These are phyloP conservation scores for Biancaea sappan DNA, from an alignment of 306 rosid species.

Conservation along the genomic window DNA sequence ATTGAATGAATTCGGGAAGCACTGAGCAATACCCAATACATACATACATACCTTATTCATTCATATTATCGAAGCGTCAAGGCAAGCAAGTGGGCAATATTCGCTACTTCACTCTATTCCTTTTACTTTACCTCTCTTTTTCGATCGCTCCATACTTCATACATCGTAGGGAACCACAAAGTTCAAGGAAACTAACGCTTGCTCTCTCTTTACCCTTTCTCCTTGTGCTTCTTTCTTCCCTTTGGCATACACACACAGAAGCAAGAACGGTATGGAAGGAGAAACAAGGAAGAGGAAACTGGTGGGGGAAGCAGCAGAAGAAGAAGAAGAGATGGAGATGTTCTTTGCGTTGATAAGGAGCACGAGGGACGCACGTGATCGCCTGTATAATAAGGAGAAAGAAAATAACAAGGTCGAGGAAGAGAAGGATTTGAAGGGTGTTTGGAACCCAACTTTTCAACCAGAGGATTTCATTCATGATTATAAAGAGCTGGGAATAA, in stretches of 20 bases:
- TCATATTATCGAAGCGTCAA: background rate
- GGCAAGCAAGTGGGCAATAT: background rate
- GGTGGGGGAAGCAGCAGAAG: slow-evolving; percentile 37
- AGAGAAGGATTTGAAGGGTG: slow-evolving; percentile 20
- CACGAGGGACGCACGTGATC: slow-evolving; percentile 52
- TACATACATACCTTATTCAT: background rate
- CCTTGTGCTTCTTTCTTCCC: background rate
- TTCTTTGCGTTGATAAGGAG: slow-evolving; percentile 67
- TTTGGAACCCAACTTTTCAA: slow-evolving; percentile 69
- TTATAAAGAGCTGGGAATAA: background rate
- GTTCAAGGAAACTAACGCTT: background rate
- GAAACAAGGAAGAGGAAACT: slow-evolving; percentile 57
- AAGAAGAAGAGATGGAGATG: slow-evolving; percentile 56
- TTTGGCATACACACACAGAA: background rate
- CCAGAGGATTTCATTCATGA: slow-evolving; percentile 63
- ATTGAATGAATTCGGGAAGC: background rate
- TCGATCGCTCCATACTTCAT: background rate
- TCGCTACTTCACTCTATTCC: background rate
- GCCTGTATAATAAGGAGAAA: slow-evolving; percentile 25
- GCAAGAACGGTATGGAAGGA: slow-evolving; percentile 45
- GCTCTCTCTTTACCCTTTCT: background rate
- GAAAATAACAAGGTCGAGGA: slow-evolving; percentile 3
- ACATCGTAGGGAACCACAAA: background rate
- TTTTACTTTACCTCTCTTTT: background rate
- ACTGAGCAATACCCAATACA: background rate